A percentile compares a stretch with the other conserved stretches of the same genome.
These are phyloP conservation scores for Metarhizium humberi DNA, from an alignment of 2,329 filamentous ascomycete species.

Conservation along the genomic window DNA sequence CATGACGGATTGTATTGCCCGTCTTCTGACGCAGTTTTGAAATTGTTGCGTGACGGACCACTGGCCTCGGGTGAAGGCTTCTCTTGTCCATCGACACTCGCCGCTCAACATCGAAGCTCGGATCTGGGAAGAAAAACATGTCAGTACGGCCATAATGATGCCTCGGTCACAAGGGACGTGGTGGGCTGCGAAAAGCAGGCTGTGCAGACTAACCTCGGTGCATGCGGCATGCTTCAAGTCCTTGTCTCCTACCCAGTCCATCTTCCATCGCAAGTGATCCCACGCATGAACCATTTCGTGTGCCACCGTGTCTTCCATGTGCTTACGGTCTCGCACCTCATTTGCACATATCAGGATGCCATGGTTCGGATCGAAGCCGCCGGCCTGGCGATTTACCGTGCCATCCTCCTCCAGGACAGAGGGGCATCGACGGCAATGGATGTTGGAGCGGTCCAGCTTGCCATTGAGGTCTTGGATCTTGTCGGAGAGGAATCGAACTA, in stretches of 20 bases:
- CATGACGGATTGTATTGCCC: conserved; percentile 73
- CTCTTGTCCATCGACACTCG: conserved; percentile 83
- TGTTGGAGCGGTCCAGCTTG: conserved; percentile 61
- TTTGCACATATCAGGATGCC: conserved; percentile 93
- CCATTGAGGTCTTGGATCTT: conserved; percentile 75
- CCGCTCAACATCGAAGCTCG: conserved; percentile 86
- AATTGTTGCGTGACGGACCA: conserved; percentile 88
- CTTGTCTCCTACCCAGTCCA: conserved; percentile 64
- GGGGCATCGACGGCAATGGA: conserved; percentile 73
- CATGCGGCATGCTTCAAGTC: conserved; percentile 85
- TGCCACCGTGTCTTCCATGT: conserved; percentile 86
- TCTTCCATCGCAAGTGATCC: conserved; percentile 85
- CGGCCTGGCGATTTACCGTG: conserved; percentile 55
- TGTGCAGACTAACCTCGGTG: conserved; percentile 59
- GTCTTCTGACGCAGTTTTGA: conserved; percentile 78
- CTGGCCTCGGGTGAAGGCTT: conserved; percentile 77
- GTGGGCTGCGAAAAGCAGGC: not conserved
- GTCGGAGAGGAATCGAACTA: conserved; percentile 77
- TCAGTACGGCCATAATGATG: not conserved
- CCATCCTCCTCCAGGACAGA: conserved; percentile 46
- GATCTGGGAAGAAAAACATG: conserved; percentile 47
- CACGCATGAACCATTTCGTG: conserved; percentile 99
- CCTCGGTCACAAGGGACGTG: not conserved
- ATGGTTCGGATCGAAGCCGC: conserved; percentile 78
- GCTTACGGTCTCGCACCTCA: conserved; percentile 67